These are phyloP conservation scores for Neurospora pannonica DNA, from an alignment of 495 filamentous ascomycete genomes.

Conservation along the genomic window DNA sequence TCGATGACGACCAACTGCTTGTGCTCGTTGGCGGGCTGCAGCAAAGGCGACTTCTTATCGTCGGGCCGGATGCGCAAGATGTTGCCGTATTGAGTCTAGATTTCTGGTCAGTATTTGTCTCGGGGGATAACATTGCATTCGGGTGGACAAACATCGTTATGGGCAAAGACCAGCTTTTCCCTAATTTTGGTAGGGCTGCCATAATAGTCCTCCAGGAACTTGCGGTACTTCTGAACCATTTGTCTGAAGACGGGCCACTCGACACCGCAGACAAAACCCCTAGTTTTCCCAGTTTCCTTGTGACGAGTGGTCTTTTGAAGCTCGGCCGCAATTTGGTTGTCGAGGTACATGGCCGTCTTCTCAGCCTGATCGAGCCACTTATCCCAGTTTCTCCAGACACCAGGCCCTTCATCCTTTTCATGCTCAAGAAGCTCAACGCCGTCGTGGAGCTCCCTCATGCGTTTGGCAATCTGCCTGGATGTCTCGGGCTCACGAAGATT, in stretches of 20 bases:
- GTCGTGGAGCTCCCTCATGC: conserved; percentile 92
- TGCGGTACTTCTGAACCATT: conserved; percentile 67
- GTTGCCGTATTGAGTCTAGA: conserved; percentile 94
- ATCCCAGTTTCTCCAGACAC: conserved; percentile 89
- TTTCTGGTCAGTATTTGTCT: conserved; percentile 3
- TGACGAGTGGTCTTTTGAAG: conserved; percentile 12
- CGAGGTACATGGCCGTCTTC: conserved; percentile 66
- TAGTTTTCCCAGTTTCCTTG: conserved; percentile 50
- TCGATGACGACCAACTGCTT: conserved; percentile 95
- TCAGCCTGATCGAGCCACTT: conserved; percentile 81
- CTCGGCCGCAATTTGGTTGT: conserved; percentile 46
- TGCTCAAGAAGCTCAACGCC: conserved; percentile 75
- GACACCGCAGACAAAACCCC: conserved; percentile 74
- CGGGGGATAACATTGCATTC: not conserved
- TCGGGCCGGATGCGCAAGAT: conserved; percentile 81
- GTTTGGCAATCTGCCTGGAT: conserved; percentile 91
- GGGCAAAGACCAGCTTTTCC: conserved; percentile 78
- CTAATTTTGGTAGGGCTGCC: conserved; percentile 57
- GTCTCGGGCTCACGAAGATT: conserved; percentile 77
- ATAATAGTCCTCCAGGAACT: conserved; percentile 62
- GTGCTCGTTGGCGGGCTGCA: conserved; percentile 82
- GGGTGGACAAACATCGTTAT: conserved; percentile 74
- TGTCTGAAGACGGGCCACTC: conserved; percentile 72
- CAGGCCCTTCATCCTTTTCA: conserved; percentile 69
- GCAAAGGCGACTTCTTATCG: conserved; percentile 71